Conservation (phyloP, 176 grass and related monocot species). For the Secale cereale region DNA sequence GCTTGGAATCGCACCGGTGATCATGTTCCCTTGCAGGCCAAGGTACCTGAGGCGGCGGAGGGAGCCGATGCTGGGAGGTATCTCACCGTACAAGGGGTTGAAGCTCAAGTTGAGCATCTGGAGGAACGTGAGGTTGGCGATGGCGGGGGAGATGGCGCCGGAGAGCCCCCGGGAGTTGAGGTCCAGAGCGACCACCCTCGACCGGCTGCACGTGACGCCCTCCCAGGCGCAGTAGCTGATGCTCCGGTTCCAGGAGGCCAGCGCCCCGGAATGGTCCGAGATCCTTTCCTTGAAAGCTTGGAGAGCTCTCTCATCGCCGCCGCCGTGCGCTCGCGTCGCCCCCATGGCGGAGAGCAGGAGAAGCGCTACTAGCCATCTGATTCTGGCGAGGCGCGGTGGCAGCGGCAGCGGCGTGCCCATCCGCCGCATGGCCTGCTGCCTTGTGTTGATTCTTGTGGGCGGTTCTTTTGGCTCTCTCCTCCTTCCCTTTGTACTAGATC, state of each 20-base stretch:
- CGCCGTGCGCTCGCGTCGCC: background rate
- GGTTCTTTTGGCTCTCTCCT: too few relatives aligned
- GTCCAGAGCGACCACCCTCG: conserved; percentile 1
- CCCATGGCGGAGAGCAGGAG: background rate
- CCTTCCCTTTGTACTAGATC: too few relatives aligned
- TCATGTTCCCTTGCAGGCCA: too few relatives aligned
- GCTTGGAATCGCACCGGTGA: too few relatives aligned
- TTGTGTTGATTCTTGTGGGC: accelerated
- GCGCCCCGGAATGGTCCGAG: background rate
- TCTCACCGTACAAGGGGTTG: background rate
- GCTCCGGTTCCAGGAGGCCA: conserved; percentile 14
- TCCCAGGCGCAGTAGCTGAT: background rate
- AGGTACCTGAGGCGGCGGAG: background rate
- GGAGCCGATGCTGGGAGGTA: conserved; percentile 12
- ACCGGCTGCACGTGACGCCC: background rate
- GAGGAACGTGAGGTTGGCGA: background rate
- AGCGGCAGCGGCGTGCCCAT: too few relatives aligned
- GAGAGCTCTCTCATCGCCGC: background rate
- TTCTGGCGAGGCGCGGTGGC: background rate
- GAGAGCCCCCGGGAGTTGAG: background rate
- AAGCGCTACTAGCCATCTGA: background rate
- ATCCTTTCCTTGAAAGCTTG: background rate
- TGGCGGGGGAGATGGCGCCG: background rate
- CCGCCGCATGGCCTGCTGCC: too few relatives aligned
- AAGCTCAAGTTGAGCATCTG: background rate